phyloP scores from a whole-genome alignment of 306 rosid genomes.

The Rubus idaeus region DNA sequence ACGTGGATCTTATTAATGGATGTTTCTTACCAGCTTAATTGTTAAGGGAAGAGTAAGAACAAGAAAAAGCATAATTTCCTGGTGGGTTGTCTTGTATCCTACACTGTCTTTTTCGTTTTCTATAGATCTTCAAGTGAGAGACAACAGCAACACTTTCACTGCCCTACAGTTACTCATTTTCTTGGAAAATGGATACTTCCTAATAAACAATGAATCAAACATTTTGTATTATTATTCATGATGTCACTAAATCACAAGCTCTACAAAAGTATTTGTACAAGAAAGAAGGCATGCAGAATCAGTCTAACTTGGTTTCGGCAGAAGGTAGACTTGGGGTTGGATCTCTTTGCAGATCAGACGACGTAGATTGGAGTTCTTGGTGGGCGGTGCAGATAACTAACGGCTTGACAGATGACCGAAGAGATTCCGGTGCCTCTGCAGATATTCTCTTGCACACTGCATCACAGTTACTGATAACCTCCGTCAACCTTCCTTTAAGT shows the following conservation, averaged over 20 bases:
- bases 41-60: background rate
- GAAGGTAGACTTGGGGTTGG: conserved; percentile 34
- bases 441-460: conserved; percentile 79
- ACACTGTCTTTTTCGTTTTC: background rate
- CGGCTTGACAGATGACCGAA: conserved; percentile 63
- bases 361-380: conserved; percentile 27
- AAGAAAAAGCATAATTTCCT: background rate
- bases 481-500: conserved; percentile 91
- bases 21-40: background rate
- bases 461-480: conserved; percentile 84
- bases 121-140: background rate
- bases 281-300: conserved; percentile 23
- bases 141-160: background rate
- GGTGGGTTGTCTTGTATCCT: background rate
- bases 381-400: conserved; percentile 32
- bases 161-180: background rate
- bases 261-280: conserved; percentile 27
- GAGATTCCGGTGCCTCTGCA: conserved; percentile 74
- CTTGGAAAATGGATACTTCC: background rate
- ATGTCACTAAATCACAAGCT: conserved; percentile 29
- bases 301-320: conserved; percentile 48
- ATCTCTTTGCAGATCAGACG: conserved; percentile 33
- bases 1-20: background rate
- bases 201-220: conserved; percentile 12
- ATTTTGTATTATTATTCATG: conserved; percentile 16